Base-by-base conservation (phyloP, 768 basidiomycete genomes). In the Tricholoma furcatifolium region DNA sequence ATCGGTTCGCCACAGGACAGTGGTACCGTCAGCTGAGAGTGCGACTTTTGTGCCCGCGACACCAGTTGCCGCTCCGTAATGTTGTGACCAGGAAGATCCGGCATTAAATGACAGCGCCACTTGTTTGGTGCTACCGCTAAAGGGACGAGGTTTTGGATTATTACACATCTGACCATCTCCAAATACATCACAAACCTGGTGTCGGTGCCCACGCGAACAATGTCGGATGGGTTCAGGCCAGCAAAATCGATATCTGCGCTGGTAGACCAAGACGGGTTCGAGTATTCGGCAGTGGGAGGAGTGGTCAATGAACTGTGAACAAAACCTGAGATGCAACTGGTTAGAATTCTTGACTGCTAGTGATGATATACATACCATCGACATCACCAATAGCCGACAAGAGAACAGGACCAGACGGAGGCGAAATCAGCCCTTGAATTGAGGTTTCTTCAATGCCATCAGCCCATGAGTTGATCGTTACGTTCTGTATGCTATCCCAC, bases 391-490 rank as follows among this genome's bases (percentile, higher is more conserved):
- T 74, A 18, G 77, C 79, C 6, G 83, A 84, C 8, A 85, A 65
- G 30, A 87, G 72, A 20, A 67, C 62, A 3, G 84, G 77, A 2
- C 84, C 84, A n/a, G 69, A 70, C 1, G 83, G 83, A 4, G 83
- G 84, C 6, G 84, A 84, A 52, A 86, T 80, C 46, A 87, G 60
- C 18, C 73, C 77, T 51, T 74, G 74, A 4, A 86, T 74, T 11
- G 84, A 72, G 0, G 79, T 82, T 63, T 87, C 82, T 67, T 87
- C 85, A 14, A 87, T 72, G 4, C 85, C 85, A 58, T 83, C 79
- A 1, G 85, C 84, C 30, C 85, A 68, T 0, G 81, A 79, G 44
- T 80, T 72, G 49, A 87, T 67, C 0, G 82, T 79, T 21, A 87
- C 74, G 51, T 83, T 85, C 62, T 78, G 84, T 3, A 58, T 60